Evolutionary conservation across 1,139 yeast species (phyloP).

Genomic region (Pneumocystis sp.): DNA sequence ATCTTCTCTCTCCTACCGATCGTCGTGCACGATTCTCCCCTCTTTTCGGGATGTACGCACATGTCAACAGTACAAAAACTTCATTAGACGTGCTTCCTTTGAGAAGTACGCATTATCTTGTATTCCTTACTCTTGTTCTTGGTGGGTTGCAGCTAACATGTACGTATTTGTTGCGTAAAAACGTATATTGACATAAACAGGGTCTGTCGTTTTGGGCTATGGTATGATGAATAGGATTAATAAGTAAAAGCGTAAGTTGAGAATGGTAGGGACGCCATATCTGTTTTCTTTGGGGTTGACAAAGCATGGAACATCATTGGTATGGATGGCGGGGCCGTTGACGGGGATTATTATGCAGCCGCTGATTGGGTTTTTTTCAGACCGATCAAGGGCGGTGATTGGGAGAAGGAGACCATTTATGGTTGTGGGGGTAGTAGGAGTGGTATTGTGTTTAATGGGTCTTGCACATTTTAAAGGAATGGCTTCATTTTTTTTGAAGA

Average conservation of each 20-base stretch:
- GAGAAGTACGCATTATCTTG: not conserved
- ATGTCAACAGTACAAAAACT: not conserved
- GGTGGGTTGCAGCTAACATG: not conserved
- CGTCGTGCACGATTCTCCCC: conserved; percentile 16
- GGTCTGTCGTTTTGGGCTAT: not conserved
- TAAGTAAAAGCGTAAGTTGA: too few species aligned
- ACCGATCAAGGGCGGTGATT: conserved; percentile 29
- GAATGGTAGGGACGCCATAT: conserved; percentile 25
- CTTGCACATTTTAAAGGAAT: conserved; percentile 37
- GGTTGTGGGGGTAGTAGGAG: conserved; percentile 36
- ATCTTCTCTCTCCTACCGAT: not conserved
- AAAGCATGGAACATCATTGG: conserved; percentile 36
- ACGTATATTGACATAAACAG: not conserved
- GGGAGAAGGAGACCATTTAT: conserved; percentile 46
- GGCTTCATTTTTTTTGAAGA: conserved; percentile 16
- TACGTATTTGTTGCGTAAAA: not conserved
- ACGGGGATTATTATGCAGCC: conserved; percentile 50
- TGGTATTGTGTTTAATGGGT: conserved; percentile 30
- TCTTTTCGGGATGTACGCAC: conserved; percentile 20
- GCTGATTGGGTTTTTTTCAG: conserved; percentile 40
- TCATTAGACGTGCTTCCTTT: not conserved
- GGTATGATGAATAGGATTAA: not conserved
- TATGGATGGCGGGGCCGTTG: conserved; percentile 51
- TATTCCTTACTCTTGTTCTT: not conserved
- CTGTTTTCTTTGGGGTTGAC: conserved; percentile 39